Percentiles rank a stretch among this genome's conserved stretches.
These are phyloP conservation scores for Colletotrichum orbiculare DNA, from an alignment of 2,329 filamentous ascomycete genomes.

Conservation along the genomic window DNA sequence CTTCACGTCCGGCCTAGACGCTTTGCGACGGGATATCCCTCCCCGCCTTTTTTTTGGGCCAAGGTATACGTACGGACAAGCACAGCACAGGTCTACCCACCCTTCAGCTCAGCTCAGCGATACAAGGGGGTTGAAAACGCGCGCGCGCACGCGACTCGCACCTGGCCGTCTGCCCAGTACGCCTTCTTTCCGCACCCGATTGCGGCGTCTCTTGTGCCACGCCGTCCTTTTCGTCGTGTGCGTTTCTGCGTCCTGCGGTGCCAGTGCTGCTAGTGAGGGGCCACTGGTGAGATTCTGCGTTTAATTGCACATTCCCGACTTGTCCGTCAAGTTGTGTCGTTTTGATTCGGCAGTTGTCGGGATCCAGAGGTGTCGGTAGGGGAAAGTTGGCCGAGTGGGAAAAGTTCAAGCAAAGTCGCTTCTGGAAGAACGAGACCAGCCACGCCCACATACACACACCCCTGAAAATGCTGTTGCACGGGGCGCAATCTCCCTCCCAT, in stretches of 20 bases:
- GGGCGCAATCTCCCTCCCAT: conserved; percentile 45
- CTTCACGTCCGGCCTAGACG: conserved; percentile 4
- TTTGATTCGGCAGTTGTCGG: conserved; percentile 16
- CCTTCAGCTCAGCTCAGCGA: neutral
- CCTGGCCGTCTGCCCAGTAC: conserved; percentile 1
- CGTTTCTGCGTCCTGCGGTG: conserved; percentile 24
- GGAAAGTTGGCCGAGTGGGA: conserved; percentile 14
- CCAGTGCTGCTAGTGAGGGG: conserved; percentile 10
- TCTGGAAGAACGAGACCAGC: conserved; percentile 1
- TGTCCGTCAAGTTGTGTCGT: conserved; percentile 13
- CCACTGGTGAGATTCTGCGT: conserved; percentile 4
- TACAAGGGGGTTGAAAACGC: neutral
- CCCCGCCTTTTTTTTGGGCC: neutral
- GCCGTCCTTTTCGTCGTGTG: conserved; percentile 12
- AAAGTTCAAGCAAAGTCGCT: conserved; percentile 28
- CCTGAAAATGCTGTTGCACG: conserved; percentile 49
- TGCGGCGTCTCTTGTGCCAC: conserved; percentile 10
- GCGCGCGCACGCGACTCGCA: conserved; percentile 4
- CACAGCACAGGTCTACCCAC: neutral
- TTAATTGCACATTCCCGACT: conserved; percentile 25
- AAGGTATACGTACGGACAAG: too few species aligned
- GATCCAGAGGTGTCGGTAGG: conserved; percentile 7
- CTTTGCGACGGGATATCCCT: conserved; percentile 28
- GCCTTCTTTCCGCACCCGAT: conserved; percentile 3
- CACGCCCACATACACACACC: neutral